Evolutionary conservation across 768 basidiomycete species (phyloP).

Genomic region (Coprinopsis sp.): DNA sequence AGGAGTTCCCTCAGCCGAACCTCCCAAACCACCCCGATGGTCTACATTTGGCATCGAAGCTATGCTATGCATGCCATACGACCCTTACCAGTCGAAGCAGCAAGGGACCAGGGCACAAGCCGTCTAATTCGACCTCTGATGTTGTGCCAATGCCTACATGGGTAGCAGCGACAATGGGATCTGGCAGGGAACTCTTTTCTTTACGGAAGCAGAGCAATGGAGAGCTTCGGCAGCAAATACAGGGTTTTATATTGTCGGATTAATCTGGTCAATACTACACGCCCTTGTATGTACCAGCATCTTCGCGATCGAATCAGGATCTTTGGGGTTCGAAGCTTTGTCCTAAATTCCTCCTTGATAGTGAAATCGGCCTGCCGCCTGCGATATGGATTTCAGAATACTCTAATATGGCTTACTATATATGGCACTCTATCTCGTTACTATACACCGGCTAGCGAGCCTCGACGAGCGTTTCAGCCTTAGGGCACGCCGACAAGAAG

Average conservation of each 20-base stretch:
- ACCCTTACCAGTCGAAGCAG: slow-evolving; percentile 55
- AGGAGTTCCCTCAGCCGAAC: slow-evolving; percentile 14
- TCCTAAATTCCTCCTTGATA: too few species aligned
- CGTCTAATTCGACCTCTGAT: slow-evolving; percentile 22
- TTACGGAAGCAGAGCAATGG: slow-evolving; percentile 19
- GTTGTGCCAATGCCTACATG: slow-evolving; percentile 35
- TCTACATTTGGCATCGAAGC: slow-evolving; percentile 30
- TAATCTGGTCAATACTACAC: too few species aligned
- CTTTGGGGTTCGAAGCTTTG: too few species aligned
- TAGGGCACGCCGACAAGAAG: slow-evolving; percentile 6
- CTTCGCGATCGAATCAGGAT: too few species aligned
- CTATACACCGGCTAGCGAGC: too few species aligned
- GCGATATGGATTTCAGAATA: too few species aligned
- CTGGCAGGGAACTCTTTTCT: slow-evolving; percentile 1
- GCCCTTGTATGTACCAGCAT: too few species aligned
- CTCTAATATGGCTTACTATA: too few species aligned
- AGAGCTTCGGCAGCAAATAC: slow-evolving; percentile 35
- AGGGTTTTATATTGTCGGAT: slow-evolving; percentile 39
- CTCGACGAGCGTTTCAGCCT: neutral
- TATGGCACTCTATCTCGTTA: too few species aligned
- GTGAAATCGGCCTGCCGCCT: too few species aligned
- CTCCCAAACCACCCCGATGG: slow-evolving; percentile 15
- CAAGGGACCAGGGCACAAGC: slow-evolving; percentile 11
- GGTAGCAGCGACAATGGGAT: slow-evolving; percentile 20
- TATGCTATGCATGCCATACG: slow-evolving; percentile 64